Conservation (phyloP, 257 asterid species). For the Euphrasia confusa region DNA sequence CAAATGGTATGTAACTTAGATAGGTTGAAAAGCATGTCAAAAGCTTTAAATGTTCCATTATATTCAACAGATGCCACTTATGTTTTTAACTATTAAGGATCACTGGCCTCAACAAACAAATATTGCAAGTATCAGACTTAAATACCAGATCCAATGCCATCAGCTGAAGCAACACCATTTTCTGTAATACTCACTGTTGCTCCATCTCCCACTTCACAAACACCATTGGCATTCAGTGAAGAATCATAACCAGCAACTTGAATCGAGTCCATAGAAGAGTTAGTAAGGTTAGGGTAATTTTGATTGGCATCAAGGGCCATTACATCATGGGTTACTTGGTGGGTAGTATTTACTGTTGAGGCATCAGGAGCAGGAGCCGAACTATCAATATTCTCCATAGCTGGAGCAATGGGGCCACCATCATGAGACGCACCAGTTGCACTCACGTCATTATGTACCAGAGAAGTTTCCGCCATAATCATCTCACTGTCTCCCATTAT, state of each 20-base stretch:
- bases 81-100: conserved; percentile 7
- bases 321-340: conserved; percentile 33
- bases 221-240: conserved; percentile 44
- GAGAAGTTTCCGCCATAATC: conserved; percentile 29
- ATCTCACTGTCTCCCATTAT: conserved; percentile 32
- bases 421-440: conserved; percentile 28
- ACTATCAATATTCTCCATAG: conserved; percentile 22
- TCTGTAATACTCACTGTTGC: conserved; percentile 34
- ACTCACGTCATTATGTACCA: conserved; percentile 25
- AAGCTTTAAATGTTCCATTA: not conserved
- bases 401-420: conserved; percentile 27
- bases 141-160: conserved; percentile 57
- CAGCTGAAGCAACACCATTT: conserved; percentile 56
- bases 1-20: conserved; percentile 13
- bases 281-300: conserved; percentile 32
- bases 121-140: conserved; percentile 10
- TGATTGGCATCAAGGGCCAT: conserved; percentile 32
- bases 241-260: conserved; percentile 44
- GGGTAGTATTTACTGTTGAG: conserved; percentile 25
- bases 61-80: conserved; percentile 22
- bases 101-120: conserved; percentile 2
- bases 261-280: conserved; percentile 34
- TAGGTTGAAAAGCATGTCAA: not conserved
- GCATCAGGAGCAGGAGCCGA: conserved; percentile 23
- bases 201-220: conserved; percentile 36